Conservation (phyloP, 208 protist genomes). For the Trypanosoma lewisi region DNA sequence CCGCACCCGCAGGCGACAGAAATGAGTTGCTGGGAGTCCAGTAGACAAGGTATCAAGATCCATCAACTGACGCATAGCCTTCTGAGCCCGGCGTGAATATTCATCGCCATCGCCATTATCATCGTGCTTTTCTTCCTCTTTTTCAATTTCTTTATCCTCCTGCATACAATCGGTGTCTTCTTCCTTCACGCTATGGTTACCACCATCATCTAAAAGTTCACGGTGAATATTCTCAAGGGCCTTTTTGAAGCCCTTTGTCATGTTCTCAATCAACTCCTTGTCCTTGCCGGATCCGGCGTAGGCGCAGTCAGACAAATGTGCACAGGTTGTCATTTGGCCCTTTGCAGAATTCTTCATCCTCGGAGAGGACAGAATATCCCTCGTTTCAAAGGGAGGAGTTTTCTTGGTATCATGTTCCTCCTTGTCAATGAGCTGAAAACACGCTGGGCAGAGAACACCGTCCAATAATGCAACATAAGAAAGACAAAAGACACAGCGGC, state of each 20-base stretch:
- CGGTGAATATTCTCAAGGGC: background rate
- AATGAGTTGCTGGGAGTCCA: slow-evolving; percentile 53
- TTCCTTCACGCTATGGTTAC: no score
- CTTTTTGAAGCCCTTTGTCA: slow-evolving; percentile 7
- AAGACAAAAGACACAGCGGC: slow-evolving; percentile 46
- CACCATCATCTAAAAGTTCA: slow-evolving; percentile 12
- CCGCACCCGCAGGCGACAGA: slow-evolving; percentile 41
- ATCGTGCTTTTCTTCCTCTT: background rate
- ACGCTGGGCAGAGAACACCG: slow-evolving; percentile 51
- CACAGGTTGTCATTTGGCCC: background rate
- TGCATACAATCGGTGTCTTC: background rate
- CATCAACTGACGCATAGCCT: slow-evolving; percentile 44
- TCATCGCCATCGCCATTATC: slow-evolving; percentile 1
- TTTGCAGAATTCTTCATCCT: background rate
- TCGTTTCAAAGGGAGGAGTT: background rate
- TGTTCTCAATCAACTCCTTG: background rate
- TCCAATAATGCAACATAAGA: slow-evolving; percentile 38
- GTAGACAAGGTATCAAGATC: slow-evolving; percentile 34
- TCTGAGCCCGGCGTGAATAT: slow-evolving; percentile 13
- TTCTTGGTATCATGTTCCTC: slow-evolving; percentile 3
- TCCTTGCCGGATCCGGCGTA: background rate
- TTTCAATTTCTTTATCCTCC: background rate
- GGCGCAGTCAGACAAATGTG: slow-evolving; percentile 14
- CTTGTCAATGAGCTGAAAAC: slow-evolving; percentile 41
- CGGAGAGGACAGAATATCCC: background rate